Conservation (phyloP, 169 alveolate species). For the Plasmodium vinckei region DNA sequence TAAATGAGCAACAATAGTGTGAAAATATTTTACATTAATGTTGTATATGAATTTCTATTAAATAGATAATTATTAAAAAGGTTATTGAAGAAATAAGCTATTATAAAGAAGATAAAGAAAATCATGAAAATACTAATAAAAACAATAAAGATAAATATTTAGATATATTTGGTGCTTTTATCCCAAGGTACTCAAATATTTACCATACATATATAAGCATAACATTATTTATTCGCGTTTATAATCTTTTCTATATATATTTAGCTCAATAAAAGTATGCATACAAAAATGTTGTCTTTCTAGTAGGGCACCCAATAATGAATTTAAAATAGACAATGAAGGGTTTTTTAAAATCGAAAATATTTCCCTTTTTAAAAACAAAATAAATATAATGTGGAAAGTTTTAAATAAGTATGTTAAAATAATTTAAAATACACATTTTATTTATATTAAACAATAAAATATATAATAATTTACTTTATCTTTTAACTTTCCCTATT, state of each 20-base stretch:
- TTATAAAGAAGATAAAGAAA: constrained; percentile 30
- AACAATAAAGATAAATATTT: constrained; percentile 39
- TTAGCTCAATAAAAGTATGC: background rate
- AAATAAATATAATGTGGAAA: constrained; percentile 53
- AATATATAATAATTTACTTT: background rate
- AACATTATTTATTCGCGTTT: background rate
- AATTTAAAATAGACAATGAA: constrained; percentile 45
- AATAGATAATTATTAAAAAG: constrained; percentile 22
- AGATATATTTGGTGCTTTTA: constrained; percentile 24
- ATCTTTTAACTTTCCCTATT: background rate
- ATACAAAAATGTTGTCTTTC: background rate
- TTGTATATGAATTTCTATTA: background rate
- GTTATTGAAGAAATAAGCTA: constrained; percentile 56
- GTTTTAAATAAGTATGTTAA: constrained; percentile 42
- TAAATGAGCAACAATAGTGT: background rate
- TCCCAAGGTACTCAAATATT: constrained; percentile 31
- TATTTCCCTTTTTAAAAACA: constrained; percentile 42
- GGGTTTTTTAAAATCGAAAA: constrained; percentile 43
- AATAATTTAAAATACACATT: background rate
- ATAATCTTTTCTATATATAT: background rate
- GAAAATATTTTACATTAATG: background rate
- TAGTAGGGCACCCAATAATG: constrained; percentile 11
- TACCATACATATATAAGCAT: background rate
- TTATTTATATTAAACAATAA: background rate
- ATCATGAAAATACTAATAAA: constrained; percentile 6